Percentiles rank a stretch among this genome's conserved stretches.
phyloP scores from a whole-genome alignment of 2,329 filamentous ascomycete species.

The Mycocentrospora acerina region DNA sequence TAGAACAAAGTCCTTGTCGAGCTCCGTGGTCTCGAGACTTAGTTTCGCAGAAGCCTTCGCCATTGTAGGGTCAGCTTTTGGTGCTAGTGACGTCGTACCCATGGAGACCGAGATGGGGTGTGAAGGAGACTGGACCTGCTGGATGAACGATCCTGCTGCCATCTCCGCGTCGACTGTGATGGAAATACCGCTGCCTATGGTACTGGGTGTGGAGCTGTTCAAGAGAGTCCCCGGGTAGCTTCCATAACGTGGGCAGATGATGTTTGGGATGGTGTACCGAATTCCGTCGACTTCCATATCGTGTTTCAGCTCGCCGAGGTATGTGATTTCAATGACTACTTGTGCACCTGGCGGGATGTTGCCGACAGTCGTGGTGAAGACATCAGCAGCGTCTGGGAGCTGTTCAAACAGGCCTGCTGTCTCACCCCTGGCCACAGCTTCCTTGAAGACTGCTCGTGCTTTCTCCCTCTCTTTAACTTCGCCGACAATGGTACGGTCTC shows the following conservation, averaged over 20 bases:
- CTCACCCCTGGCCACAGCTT: constrained; percentile 60
- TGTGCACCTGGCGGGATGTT: constrained; percentile 63
- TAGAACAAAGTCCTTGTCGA: constrained; percentile 68
- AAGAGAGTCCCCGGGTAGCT: constrained; percentile 43
- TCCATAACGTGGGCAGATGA: constrained; percentile 68
- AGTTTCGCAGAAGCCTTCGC: constrained; percentile 65
- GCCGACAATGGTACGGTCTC: constrained; percentile 61
- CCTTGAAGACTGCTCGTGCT: constrained; percentile 61
- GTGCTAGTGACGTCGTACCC: constrained; percentile 56
- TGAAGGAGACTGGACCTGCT: constrained; percentile 64
- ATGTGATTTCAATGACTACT: constrained; percentile 63
- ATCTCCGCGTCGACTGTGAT: constrained; percentile 64
- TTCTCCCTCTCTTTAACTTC: constrained; percentile 66
- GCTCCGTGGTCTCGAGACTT: constrained; percentile 52
- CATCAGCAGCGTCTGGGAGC: constrained; percentile 59
- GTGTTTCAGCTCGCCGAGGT: constrained; percentile 71
- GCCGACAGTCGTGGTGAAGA: constrained; percentile 68
- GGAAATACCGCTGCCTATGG: constrained; percentile 45
- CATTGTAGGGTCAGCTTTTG: constrained; percentile 53
- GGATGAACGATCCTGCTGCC: constrained; percentile 58
- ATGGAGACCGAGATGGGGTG: constrained; percentile 68
- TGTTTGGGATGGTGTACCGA: constrained; percentile 68
- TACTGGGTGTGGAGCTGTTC: constrained; percentile 7
- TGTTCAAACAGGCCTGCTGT: constrained; percentile 68
- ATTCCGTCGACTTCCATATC: constrained; percentile 68